A percentile compares a stretch with the other conserved stretches of the same genome.
These are phyloP conservation scores for Filosporella fistucella DNA, from an alignment of 495 filamentous ascomycete species.

Conservation along the genomic window DNA sequence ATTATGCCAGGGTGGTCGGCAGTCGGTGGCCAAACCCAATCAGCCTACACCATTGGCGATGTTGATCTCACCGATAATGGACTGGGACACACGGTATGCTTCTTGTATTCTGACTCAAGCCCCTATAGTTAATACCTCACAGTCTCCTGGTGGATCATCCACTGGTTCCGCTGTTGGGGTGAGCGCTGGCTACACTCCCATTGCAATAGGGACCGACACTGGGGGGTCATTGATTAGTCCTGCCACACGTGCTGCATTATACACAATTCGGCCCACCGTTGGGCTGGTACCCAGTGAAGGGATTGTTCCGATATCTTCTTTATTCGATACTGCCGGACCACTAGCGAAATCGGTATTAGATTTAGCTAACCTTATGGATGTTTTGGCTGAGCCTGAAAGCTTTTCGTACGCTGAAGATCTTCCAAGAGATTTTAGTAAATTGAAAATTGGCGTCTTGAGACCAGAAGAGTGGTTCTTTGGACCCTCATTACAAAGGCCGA, in stretches of 20 bases:
- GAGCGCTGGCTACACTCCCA: conserved; percentile 37
- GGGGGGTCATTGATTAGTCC: conserved; percentile 36
- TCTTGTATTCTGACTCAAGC: neutral
- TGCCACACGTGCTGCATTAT: conserved; percentile 34
- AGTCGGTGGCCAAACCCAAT: conserved; percentile 35
- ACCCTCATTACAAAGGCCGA: neutral
- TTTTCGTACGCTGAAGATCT: neutral
- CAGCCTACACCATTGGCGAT: conserved; percentile 30
- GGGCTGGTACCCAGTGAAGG: neutral
- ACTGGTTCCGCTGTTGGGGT: conserved; percentile 44
- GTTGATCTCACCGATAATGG: neutral
- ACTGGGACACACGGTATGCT: neutral
- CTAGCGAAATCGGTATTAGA: conserved; percentile 12
- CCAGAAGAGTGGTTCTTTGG: neutral
- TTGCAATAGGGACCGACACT: conserved; percentile 43
- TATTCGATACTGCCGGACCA: neutral
- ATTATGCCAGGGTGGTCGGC: conserved; percentile 41
- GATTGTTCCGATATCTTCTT: neutral
- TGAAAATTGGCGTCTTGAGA: neutral
- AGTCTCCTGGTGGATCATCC: conserved; percentile 34
- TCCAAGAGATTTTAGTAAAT: neutral
- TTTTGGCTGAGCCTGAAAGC: neutral
- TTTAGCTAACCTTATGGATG: neutral
- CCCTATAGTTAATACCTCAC: neutral
- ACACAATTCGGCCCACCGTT: conserved; percentile 19